Conservation (phyloP, 2,329 filamentous ascomycete genomes). For the Colletotrichum sp. region DNA sequence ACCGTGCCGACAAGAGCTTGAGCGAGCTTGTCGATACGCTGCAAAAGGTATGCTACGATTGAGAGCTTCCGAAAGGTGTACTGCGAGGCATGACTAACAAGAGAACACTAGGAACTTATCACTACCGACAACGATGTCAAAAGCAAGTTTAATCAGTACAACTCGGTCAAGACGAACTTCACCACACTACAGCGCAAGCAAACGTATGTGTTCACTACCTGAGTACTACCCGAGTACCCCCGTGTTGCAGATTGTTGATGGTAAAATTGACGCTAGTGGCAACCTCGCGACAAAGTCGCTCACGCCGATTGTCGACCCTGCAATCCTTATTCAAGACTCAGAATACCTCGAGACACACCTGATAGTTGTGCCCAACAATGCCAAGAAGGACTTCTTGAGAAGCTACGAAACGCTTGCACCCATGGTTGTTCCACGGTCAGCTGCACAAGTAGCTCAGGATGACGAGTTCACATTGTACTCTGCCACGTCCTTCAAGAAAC, state of each 20-base stretch:
- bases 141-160: constrained; percentile 93
- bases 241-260: background rate
- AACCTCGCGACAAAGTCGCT: constrained; percentile 95
- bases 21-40: constrained; percentile 85
- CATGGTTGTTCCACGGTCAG: constrained; percentile 94
- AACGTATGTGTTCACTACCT: constrained; percentile 59
- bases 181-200: constrained; percentile 84
- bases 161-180: constrained; percentile 84
- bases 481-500: constrained; percentile 93
- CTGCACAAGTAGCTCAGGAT: constrained; percentile 79
- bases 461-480: constrained; percentile 89
- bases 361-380: constrained; percentile 81
- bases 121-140: constrained; percentile 97
- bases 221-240: background rate
- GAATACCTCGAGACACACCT: constrained; percentile 98
- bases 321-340: constrained; percentile 82
- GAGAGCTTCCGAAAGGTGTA: background rate
- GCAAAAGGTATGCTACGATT: constrained; percentile 70
- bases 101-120: constrained; percentile 71
- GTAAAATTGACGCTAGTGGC: constrained; percentile 59
- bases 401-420: constrained; percentile 86
- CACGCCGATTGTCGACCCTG: constrained; percentile 83
- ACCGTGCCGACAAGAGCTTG: constrained; percentile 89
- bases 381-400: constrained; percentile 86
- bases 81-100: background rate